Conservation (phyloP, 208 protist genomes). For the Endotrypanum monterogeii region DNA sequence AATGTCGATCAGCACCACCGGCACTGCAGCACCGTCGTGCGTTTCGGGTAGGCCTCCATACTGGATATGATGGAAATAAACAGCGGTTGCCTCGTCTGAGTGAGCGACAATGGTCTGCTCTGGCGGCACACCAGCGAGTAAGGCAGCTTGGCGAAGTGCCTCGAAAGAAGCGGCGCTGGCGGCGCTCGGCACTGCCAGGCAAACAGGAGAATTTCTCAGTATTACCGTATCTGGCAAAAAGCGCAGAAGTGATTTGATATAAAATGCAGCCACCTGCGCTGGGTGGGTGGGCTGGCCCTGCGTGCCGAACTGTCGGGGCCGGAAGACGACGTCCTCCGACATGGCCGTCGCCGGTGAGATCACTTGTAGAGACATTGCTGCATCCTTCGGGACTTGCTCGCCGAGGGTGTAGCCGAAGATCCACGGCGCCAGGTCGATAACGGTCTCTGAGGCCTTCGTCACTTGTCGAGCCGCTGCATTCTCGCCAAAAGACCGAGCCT, state of each 20-base stretch:
- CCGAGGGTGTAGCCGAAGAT: slow-evolving; percentile 35
- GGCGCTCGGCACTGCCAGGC: slow-evolving; percentile 33
- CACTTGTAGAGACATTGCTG: slow-evolving; percentile 16
- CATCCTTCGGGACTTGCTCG: slow-evolving; percentile 18
- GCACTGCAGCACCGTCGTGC: slow-evolving; percentile 22
- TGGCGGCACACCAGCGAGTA: slow-evolving; percentile 54
- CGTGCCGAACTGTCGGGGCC: slow-evolving; percentile 17
- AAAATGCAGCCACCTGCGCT: slow-evolving; percentile 58
- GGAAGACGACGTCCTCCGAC: slow-evolving; percentile 16
- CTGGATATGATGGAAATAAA: slow-evolving; percentile 72
- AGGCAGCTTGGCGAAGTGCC: slow-evolving; percentile 53
- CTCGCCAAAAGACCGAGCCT: slow-evolving; percentile 68
- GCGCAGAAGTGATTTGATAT: slow-evolving; percentile 57
- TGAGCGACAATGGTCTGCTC: slow-evolving; percentile 43
- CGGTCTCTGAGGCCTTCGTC: slow-evolving; percentile 57
- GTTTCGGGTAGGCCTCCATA: slow-evolving; percentile 37
- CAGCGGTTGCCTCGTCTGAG: slow-evolving; percentile 56
- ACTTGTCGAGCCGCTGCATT: slow-evolving; percentile 56
- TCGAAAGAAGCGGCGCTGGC: slow-evolving; percentile 22
- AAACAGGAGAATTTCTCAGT: slow-evolving; percentile 25
- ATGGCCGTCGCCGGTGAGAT: slow-evolving; percentile 22
- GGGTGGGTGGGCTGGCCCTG: slow-evolving; percentile 33
- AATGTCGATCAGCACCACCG: slow-evolving; percentile 64
- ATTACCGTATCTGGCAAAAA: slow-evolving; percentile 35
- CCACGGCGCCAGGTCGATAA: slow-evolving; percentile 58